Evolutionary conservation across 257 asterid species (phyloP).

Genomic region (Plantago ovata): DNA sequence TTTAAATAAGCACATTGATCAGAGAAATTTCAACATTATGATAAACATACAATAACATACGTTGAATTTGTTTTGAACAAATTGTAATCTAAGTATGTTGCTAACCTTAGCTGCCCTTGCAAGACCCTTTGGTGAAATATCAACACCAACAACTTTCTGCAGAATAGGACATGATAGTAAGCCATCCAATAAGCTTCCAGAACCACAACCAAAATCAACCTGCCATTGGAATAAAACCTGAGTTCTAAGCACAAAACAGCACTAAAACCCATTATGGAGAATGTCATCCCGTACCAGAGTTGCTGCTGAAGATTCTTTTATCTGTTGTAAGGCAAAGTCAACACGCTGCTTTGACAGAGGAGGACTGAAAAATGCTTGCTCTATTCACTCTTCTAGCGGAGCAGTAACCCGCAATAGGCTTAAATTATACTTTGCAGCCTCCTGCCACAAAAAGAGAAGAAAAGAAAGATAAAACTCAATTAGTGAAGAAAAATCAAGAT

Average conservation of each 20-base stretch:
- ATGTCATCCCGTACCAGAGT: constrained; percentile 54
- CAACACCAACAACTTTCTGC: constrained; percentile 82
- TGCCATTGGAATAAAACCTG: constrained; percentile 30
- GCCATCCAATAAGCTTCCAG: constrained; percentile 92
- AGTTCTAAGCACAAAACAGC: constrained; percentile 17
- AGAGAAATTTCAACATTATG: no score
- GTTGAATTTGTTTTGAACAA: no score
- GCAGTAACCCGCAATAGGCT: constrained; percentile 66
- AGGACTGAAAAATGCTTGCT: constrained; percentile 85
- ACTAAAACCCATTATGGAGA: constrained; percentile 12
- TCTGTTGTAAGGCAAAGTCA: constrained; percentile 75
- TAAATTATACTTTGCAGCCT: constrained; percentile 52
- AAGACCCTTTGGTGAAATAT: constrained; percentile 66
- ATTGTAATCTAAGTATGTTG: no score
- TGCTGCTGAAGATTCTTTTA: constrained; percentile 61
- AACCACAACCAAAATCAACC: constrained; percentile 99
- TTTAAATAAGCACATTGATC: no score
- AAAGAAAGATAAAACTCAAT: not conserved
- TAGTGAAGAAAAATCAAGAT: constrained; percentile 1
- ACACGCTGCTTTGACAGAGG: constrained; percentile 94
- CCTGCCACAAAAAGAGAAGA: constrained; percentile 30
- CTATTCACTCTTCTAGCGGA: constrained; percentile 93
- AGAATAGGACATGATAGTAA: constrained; percentile 69
- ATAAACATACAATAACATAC: no score
- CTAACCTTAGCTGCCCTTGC: constrained; percentile 92